Conservation (phyloP, 306 rosid species). For the Rubus idaeus region DNA sequence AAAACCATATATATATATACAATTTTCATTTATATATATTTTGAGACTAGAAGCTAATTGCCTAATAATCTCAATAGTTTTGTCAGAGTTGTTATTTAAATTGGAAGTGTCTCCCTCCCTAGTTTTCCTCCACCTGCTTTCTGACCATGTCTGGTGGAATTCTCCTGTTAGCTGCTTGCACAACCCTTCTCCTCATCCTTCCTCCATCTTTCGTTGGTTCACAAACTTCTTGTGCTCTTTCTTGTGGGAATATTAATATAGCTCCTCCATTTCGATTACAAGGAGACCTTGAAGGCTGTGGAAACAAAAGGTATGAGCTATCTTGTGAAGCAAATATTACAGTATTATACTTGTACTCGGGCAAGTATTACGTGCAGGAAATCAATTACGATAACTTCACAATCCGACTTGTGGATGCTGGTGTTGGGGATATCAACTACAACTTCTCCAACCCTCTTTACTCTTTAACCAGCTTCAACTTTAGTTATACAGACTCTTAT, state of each 20-base stretch:
- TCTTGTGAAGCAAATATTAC: conserved; percentile 4
- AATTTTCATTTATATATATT: too few relatives aligned
- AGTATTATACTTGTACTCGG: neutral
- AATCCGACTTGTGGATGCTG: conserved; percentile 34
- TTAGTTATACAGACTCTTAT: conserved; percentile 4
- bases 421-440: neutral
- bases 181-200: too few relatives aligned
- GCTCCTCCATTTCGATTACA: conserved; percentile 13
- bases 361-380: neutral
- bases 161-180: too few relatives aligned
- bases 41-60: too few relatives aligned
- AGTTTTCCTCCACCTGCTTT: too few relatives aligned
- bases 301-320: neutral
- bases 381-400: conserved; percentile 27
- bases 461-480: conserved; percentile 1
- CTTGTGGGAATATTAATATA: conserved; percentile 20
- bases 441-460: conserved; percentile 8
- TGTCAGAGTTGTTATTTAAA: too few relatives aligned
- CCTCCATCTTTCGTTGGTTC: too few relatives aligned
- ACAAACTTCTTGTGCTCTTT: neutral
- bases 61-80: too few relatives aligned
- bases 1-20: too few relatives aligned
- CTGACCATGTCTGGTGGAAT: too few relatives aligned
- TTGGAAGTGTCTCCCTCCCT: too few relatives aligned
- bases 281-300: conserved; percentile 15